A percentile compares a stretch with the other conserved stretches of the same genome.
phyloP scores from a whole-genome alignment of 106 monocot genomes.

The Allium fistulosum region DNA sequence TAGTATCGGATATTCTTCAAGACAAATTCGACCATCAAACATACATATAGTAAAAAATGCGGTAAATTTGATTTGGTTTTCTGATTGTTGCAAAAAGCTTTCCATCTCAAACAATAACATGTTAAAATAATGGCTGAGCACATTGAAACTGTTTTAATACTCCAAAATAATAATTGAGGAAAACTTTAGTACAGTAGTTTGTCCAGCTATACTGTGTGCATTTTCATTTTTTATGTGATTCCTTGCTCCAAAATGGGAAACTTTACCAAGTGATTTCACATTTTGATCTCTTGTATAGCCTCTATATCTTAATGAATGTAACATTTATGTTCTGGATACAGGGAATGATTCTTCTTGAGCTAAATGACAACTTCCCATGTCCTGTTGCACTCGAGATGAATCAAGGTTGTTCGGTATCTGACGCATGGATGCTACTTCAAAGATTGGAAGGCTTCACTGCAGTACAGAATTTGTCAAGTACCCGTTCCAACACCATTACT shows the following conservation, averaged over 20 bases:
- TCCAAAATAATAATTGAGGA: no score
- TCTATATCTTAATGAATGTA: not conserved
- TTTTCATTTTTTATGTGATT: no score
- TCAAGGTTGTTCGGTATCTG: conserved; percentile 45
- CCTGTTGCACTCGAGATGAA: conserved; percentile 64
- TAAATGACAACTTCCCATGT: conserved; percentile 31
- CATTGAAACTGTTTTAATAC: no score
- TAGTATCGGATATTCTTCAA: no score
- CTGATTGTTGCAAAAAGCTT: no score
- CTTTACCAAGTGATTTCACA: no score
- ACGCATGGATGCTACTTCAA: conserved; percentile 54
- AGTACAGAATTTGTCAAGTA: conserved; percentile 3
- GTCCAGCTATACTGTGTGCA: no score
- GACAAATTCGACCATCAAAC: not conserved
- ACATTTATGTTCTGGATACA: conserved; percentile 1
- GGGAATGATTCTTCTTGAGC: conserved; percentile 63
- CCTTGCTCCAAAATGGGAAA: no score
- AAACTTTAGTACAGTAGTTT: no score
- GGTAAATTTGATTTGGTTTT: not conserved
- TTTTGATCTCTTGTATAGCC: no score
- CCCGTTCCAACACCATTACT: conserved; percentile 9
- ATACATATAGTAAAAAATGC: not conserved
- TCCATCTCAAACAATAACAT: no score
- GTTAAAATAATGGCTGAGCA: no score
- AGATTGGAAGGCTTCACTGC: conserved; percentile 33